A percentile compares a stretch with the other conserved stretches of the same genome.
Conservation (phyloP, 306 rosid species). For the Luffa aegyptiaca region DNA sequence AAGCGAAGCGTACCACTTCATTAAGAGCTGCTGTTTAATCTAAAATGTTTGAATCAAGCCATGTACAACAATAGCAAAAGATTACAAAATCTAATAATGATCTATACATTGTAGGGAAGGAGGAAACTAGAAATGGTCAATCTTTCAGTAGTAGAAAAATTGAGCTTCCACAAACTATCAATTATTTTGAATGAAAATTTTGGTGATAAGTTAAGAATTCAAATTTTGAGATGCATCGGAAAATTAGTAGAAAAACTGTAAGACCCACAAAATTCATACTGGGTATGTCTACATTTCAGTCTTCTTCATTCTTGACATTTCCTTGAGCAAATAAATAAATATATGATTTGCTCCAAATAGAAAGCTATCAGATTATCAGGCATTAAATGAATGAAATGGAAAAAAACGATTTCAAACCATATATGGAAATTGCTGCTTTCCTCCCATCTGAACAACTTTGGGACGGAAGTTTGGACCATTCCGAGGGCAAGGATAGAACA, state of each 20-base stretch:
- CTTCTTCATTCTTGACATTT: neutral
- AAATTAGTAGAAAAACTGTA: neutral
- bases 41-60: neutral
- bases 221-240: neutral
- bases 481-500: slow-evolving; percentile 89
- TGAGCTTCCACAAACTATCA: neutral
- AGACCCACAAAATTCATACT: neutral
- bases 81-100: neutral
- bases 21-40: neutral
- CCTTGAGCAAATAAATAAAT: neutral
- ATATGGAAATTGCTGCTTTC: slow-evolving; percentile 88
- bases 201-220: neutral
- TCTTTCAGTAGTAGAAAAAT: neutral
- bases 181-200: neutral
- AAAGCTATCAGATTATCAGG: neutral
- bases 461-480: slow-evolving; percentile 85
- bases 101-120: neutral
- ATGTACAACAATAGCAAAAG: neutral
- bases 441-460: slow-evolving; percentile 81
- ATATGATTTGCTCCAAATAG: too few species aligned
- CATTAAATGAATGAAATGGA: neutral
- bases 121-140: neutral
- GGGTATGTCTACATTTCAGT: neutral
- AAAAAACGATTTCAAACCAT: slow-evolving; percentile 47
- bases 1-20: slow-evolving; percentile 9